These are phyloP conservation scores for Pythium plurisporium DNA, from an alignment of 352 stramenopile genomes.

Conservation along the genomic window DNA sequence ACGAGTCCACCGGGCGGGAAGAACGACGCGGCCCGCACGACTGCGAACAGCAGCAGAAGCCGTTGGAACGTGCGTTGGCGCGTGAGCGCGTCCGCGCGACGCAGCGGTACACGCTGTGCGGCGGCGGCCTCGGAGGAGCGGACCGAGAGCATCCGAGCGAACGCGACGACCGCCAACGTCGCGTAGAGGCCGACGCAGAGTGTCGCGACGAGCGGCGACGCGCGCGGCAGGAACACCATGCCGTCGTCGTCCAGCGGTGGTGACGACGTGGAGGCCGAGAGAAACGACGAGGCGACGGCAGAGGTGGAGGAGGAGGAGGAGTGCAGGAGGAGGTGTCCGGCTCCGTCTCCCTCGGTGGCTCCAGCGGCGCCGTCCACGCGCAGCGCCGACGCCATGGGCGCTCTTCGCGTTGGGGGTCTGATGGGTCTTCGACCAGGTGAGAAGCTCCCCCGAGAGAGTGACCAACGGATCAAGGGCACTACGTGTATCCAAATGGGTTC, in stretches of 20 bases:
- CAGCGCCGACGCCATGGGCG: background rate
- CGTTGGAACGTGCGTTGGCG: constrained; percentile 69
- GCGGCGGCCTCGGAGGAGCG: constrained; percentile 20
- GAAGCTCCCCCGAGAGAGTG: constrained; percentile 15
- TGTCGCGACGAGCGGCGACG: constrained; percentile 39
- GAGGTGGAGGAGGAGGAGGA: background rate
- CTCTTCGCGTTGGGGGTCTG: background rate
- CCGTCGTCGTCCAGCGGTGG: constrained; percentile 3
- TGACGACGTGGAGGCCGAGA: background rate
- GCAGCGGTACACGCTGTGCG: constrained; percentile 16
- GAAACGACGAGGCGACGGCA: background rate
- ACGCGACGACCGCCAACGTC: constrained; percentile 44
- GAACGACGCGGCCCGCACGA: constrained; percentile 57
- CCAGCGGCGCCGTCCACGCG: background rate
- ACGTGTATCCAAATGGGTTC: constrained; percentile 2
- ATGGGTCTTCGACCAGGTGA: background rate
- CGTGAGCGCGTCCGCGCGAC: constrained; percentile 32
- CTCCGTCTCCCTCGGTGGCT: no score
- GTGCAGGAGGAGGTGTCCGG: background rate
- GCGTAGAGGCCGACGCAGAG: constrained; percentile 64
- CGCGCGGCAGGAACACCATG: constrained; percentile 53
- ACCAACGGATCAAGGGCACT: background rate
- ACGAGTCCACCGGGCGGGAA: constrained; percentile 22
- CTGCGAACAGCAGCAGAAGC: constrained; percentile 56
- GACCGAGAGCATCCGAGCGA: constrained; percentile 40